phyloP scores from a whole-genome alignment of 2,329 filamentous ascomycete genomes.

The Eutypa lata region DNA sequence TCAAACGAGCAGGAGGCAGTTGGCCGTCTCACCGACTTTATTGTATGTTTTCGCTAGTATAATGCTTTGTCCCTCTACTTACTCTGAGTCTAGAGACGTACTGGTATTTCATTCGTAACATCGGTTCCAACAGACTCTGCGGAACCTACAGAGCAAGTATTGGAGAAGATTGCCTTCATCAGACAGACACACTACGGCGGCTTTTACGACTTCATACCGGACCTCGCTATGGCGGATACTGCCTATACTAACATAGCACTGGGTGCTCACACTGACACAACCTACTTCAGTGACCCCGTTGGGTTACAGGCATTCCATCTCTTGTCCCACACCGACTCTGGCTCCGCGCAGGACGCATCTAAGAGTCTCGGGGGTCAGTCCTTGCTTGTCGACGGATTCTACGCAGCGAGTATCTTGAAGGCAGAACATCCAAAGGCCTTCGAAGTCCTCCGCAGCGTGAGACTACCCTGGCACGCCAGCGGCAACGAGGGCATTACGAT shows the following conservation, averaged over 20 bases:
- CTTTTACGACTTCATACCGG: conserved; percentile 79
- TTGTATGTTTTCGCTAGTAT: conserved; percentile 40
- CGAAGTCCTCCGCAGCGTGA: conserved; percentile 50
- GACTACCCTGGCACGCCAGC: conserved; percentile 78
- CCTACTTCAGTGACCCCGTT: conserved; percentile 90
- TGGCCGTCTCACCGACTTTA: conserved; percentile 58
- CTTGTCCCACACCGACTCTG: conserved; percentile 61
- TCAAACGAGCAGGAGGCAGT: conserved; percentile 50
- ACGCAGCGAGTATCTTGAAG: conserved; percentile 61
- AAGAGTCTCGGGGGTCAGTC: conserved; percentile 64
- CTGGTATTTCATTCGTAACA: conserved; percentile 77
- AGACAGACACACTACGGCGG: conserved; percentile 86
- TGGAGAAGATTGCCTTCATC: conserved; percentile 82
- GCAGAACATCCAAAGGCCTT: conserved; percentile 55
- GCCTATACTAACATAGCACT: conserved; percentile 87
- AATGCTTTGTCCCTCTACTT: not conserved
- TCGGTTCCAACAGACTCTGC: conserved; percentile 63
- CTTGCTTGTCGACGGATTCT: conserved; percentile 83
- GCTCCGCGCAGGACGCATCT: conserved; percentile 9
- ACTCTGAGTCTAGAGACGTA: conserved; percentile 48
- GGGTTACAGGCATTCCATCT: conserved; percentile 92
- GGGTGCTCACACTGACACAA: conserved; percentile 86
- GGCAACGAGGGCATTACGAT: conserved; percentile 84
- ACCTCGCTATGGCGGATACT: conserved; percentile 83
- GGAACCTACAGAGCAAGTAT: conserved; percentile 67